Conservation (phyloP, 1,139 yeast species). For the Suhomyces kunorum region DNA sequence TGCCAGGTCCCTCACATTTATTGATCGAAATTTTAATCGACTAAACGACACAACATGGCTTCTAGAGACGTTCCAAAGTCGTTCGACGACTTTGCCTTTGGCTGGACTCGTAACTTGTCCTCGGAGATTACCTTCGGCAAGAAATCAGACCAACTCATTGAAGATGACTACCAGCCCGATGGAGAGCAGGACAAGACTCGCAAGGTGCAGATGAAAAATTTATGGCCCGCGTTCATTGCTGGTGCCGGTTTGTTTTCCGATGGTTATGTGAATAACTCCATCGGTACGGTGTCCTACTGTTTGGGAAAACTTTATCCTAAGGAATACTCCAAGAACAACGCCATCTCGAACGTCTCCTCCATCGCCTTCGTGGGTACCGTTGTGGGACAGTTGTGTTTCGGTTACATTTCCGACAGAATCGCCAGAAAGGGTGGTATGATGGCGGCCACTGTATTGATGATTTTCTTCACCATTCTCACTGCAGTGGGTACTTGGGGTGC, state of each 20-base stretch:
- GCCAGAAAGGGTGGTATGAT: slow-evolving; percentile 52
- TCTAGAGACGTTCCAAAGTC: slow-evolving; percentile 55
- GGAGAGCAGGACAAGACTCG: slow-evolving; percentile 20
- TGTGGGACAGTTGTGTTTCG: slow-evolving; percentile 50
- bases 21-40: neutral
- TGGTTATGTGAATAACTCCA: slow-evolving; percentile 54
- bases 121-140: slow-evolving; percentile 43
- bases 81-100: slow-evolving; percentile 35
- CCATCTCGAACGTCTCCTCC: slow-evolving; percentile 51
- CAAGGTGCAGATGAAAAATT: slow-evolving; percentile 30
- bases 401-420: slow-evolving; percentile 46
- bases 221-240: slow-evolving; percentile 28
- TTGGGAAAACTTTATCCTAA: slow-evolving; percentile 34
- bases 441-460: slow-evolving; percentile 45
- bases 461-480: slow-evolving; percentile 62
- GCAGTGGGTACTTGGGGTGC: slow-evolving; percentile 78
- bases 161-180: slow-evolving; percentile 24
- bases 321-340: slow-evolving; percentile 30
- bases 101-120: slow-evolving; percentile 39
- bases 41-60: slow-evolving; percentile 33
- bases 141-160: slow-evolving; percentile 21
- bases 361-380: slow-evolving; percentile 53
- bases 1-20: neutral
- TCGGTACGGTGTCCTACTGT: slow-evolving; percentile 47
- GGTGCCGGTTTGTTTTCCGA: slow-evolving; percentile 56